Evolutionary conservation across 345 rosid species (phyloP), one percentile per base, ranked within the genome.

Genomic region (Lumnitzera racemosa): DNA sequence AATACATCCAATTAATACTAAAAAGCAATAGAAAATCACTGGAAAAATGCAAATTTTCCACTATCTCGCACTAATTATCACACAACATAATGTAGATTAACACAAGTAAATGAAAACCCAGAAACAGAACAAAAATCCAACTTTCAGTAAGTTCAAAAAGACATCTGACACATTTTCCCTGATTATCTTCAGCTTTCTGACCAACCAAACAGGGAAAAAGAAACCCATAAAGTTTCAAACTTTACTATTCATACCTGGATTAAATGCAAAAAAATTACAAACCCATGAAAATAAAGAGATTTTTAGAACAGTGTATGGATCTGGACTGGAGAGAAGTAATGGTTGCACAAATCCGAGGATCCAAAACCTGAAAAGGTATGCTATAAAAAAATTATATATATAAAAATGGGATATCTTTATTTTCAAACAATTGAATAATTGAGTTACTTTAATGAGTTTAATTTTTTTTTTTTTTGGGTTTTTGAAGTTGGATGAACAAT

Each of bases 231-330:
- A 36, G 43, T 36, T 36, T 36, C 43, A 36, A 36, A 36, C 43
- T 36, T 36, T 36, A 36, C 43, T 36, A 36, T 36, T 36, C 20
- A 69, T 68, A 29, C 78, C 81, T 80, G 78, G 57, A 74, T 17
- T 27, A 73, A 47, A 61, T 66, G 72, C 3, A 69, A 55, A 48
- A 46, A 5, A 73, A 73, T 85, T 80, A 88, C 51, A 69, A 49
- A 55, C 64, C 74, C 87, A 88, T 77, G 65, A 58, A 71, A 17
- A 56, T 20, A 16, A 57, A 63, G 64, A 64, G 77, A 74, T 80
- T 76, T 77, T 72, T 5, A 7, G 43, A 36, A 36, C 43, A 36
- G 7, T 36, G 9, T 36, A 31, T 14, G 10, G 61, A 53, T 17
- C 59, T 27, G 43, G 47, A 24, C 14, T 24, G 56, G 53, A 43